Evolutionary conservation across 2,329 filamentous ascomycete genomes (phyloP), one percentile per base, ranked within the genome.

Genomic region (Sarocladium oryzae): DNA sequence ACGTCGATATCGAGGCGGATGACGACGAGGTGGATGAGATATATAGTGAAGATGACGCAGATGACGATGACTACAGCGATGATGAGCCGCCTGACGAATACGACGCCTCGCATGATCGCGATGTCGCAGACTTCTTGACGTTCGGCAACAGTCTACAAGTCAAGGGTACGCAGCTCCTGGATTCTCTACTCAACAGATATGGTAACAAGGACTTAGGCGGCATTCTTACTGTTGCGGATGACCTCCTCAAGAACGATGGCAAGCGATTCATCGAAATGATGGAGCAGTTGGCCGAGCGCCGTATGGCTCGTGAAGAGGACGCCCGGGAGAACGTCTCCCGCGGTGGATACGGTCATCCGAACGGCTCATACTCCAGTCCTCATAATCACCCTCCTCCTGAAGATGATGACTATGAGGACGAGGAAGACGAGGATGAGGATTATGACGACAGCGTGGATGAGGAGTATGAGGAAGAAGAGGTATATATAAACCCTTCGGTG

Each of bases 201-300:
- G 70, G 68, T 73, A 72, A 71, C 69, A 69, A 69, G 67, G 68
- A 69, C 63, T 69, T 79, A 89, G 91, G 93, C 76, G 95, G 93
- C 66, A 96, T 99, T 70, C 84, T 99, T 67, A 99, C 93, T 58
- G 93, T 99, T 64, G 93, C 93, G 68, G 93, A 99, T 75, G 93
- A 99, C 72, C 78, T 99, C 58, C 81, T 99, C 56, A 97, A 97
- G 70, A 99, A 99, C 70, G 93, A 99, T 69, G 93, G 93, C 63
- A 96, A 95, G 70, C 95, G 96, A 65, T 99, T 99, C 73, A 99
- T 99, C 70, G 93, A 99, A 68, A 99, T 99, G 93, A 99, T 99
- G 93, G 93, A 99, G 69, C 92, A 97, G 72, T 80, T 99, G 61
- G 93, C 93, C 33, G 93, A 99, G 72, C 88, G 92, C 61, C 84